Evolutionary conservation across 192 early-diverging fungal species (phyloP), one percentile per base, ranked within the genome.

Genomic region (Dimargaris verticillata): DNA sequence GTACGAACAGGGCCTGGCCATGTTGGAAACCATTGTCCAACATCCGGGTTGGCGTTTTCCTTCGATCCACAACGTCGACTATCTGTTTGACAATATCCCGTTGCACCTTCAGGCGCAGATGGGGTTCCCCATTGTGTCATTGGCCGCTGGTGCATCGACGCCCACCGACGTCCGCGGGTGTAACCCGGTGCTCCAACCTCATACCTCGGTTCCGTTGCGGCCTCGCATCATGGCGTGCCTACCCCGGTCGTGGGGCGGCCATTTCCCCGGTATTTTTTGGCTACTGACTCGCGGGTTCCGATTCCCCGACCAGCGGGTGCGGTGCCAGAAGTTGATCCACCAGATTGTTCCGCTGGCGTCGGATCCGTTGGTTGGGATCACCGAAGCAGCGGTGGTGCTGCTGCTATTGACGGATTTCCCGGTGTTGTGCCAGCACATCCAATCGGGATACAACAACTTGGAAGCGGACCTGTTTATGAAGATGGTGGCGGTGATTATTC

Each of bases 1-100:
- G 55, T 58, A 58, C 55, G 55, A 58, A 17, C 55, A 58, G 29
- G 55, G 55, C 15, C 38, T 58, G 55, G 41, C 38, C 28, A 58
- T 58, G 55, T 17, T 58, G 6, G 55, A 58, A 58, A 11, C 28
- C 22, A 58, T 58, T 33, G 7, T 58, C 28, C 55, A 58, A 33
- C 17, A 6, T 2, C 55, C 55, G 13, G 5, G 28, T 18, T 58
- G 55, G 55, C 55, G 55, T 13, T 58, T 58, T 42, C 55, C 55
- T 10, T 58, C 55, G 10, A 42, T 58, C 17, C 55, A 58, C 29
- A 11, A 2, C 6, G 41, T 17, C 15, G 55, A 58, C 15, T 33
- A 58, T 33, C 55, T 58, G 15, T 33, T 58, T 18, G 13, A 28
- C 55, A 33, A 58, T 38, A 1, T 2, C 3, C 55, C 55, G 5